These are phyloP conservation scores for Hericium coralloides DNA, from an alignment of 768 basidiomycete genomes.

Conservation along the genomic window DNA sequence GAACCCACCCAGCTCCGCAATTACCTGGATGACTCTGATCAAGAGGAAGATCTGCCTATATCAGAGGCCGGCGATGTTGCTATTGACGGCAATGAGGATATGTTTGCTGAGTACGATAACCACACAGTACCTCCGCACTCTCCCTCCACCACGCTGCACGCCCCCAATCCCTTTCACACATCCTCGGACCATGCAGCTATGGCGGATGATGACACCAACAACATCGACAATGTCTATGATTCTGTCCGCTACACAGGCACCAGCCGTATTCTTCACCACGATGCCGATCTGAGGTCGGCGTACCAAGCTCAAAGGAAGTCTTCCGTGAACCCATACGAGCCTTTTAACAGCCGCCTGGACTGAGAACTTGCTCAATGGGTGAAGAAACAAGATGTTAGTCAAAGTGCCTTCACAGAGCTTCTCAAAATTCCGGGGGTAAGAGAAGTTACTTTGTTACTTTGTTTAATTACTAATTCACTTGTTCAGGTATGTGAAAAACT, in stretches of 20 bases:
- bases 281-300: not conserved
- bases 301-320: not conserved
- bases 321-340: conserved; percentile 4
- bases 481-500: no score
- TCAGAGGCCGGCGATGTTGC: no score
- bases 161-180: not conserved
- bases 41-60: no score
- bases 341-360: conserved; percentile 7
- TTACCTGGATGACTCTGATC: no score
- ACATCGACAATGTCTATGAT: not conserved
- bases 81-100: no score
- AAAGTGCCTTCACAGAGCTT: conserved; percentile 9
- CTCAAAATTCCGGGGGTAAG: conserved; percentile 6
- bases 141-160: no score
- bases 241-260: not conserved
- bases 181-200: not conserved
- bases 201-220: not conserved
- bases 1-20: no score
- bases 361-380: conserved; percentile 15
- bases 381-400: conserved; percentile 8
- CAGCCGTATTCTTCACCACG: not conserved
- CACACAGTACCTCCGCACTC: no score
- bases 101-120: no score
- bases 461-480: not conserved
- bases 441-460: not conserved